A percentile compares a stretch with the other conserved stretches of the same genome.
These are phyloP conservation scores for Halteria grandinella DNA, from an alignment of 73 alveolate species.

Conservation along the genomic window DNA sequence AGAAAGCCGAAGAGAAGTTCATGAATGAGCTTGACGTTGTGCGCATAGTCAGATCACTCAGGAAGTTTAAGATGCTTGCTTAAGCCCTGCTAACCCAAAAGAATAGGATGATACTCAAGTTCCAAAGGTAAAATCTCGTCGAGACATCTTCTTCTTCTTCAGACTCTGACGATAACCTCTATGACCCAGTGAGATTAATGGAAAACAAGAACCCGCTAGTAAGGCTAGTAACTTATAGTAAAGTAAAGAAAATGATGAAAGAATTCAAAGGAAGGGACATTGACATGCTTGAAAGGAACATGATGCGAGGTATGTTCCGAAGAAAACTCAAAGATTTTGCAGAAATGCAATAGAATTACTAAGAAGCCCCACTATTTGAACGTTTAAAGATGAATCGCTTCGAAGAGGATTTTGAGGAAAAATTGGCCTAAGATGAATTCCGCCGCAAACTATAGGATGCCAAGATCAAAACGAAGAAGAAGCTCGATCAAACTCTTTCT, in stretches of 20 bases:
- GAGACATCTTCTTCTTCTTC: conserved; percentile 34
- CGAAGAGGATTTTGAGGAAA: no score
- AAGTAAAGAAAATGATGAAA: conserved; percentile 8
- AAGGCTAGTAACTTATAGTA: conserved; percentile 41
- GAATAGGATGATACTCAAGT: conserved; percentile 27
- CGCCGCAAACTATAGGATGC: no score
- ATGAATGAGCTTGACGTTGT: conserved; percentile 28
- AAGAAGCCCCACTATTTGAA: no score
- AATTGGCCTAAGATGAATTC: no score
- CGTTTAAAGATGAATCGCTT: no score
- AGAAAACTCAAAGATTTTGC: conserved; percentile 13
- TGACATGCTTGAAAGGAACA: conserved; percentile 1
- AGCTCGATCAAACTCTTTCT: no score
- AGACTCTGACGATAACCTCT: conserved; percentile 18
- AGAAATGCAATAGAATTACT: neutral
- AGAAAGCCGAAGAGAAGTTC: conserved; percentile 23
- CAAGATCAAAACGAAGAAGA: no score
- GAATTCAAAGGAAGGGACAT: neutral
- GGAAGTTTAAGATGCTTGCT: conserved; percentile 6
- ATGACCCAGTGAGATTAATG: conserved; percentile 14
- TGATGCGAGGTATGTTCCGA: conserved; percentile 24
- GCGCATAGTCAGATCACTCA: conserved; percentile 10
- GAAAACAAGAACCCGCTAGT: conserved; percentile 18
- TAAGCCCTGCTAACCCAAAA: conserved; percentile 20
- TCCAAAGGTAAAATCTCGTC: conserved; percentile 23